Evolutionary conservation across 208 protist species (phyloP), one percentile per base, ranked within the genome.

Genomic region (Leptomonas pyrrhocoris): DNA sequence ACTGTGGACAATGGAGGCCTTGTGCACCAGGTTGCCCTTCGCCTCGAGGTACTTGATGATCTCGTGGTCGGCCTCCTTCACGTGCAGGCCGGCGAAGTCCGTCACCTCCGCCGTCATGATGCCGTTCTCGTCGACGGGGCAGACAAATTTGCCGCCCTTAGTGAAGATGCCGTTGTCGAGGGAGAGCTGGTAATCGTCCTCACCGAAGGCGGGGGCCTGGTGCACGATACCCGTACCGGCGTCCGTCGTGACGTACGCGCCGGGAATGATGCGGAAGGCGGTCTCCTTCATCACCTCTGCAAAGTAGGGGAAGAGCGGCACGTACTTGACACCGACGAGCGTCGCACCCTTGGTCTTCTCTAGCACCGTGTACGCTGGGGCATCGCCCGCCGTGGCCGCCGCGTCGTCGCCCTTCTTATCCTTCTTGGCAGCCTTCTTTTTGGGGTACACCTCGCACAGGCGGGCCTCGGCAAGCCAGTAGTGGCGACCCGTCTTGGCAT

Each of bases 141-240:
- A 99, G 25, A 94, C 72, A 13, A 94, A 43, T 19, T 62, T 79
- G 40, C 66, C 80, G 51, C 80, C 82, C 73, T 93, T 86, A 30
- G 86, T 82, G 49, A 99, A 95, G 42, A 99, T 81, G n/a, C 96
- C 96, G 61, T 92, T 27, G 31, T 74, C 74, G 19, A 99, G 61
- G 89, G 98, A 99, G 9, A 98, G 95, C 25, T 93, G 85, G 85
- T 97, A 99, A 97, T 99, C 99, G 68, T 99, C 99, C 86, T 99
- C 99, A 90, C 99, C 99, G 88, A 99, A 99, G 34, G 92, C 98
- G 19, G 99, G 99, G 28, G 99, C 99, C 64, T 96, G 83, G 80
- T 99, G 99, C 5, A 99, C 99, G 40, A 99, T 94, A 84, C 99
- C 99, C n/a, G 98, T 99, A 94, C 99, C 99, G 38, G 72, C 85